Conservation (phyloP, 192 early-diverging fungal genomes). For the Coemansia sp. region DNA sequence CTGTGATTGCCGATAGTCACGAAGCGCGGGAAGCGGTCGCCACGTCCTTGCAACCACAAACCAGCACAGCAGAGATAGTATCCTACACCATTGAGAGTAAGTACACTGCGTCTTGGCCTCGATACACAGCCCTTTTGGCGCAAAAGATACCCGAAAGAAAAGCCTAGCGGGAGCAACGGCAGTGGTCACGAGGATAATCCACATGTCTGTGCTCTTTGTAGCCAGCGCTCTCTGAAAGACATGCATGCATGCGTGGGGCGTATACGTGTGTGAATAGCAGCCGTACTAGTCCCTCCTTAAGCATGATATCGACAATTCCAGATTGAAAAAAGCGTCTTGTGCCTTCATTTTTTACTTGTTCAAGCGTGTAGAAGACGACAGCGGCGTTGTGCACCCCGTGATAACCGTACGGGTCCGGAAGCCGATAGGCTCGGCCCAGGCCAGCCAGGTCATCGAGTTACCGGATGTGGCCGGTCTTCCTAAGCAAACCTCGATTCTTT, state of each 20-base stretch:
- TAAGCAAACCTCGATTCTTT: slow-evolving; percentile 7
- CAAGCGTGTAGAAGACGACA: slow-evolving; percentile 28
- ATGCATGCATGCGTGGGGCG: no score
- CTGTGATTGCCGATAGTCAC: no score
- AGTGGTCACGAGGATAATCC: no score
- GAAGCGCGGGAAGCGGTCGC: no score
- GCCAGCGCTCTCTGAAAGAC: background rate
- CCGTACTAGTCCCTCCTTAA: no score
- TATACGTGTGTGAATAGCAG: no score
- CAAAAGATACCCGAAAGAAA: no score
- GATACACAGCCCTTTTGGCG: no score
- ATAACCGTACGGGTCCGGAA: slow-evolving; percentile 37
- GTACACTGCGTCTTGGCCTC: background rate
- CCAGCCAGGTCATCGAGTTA: slow-evolving; percentile 15
- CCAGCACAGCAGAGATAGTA: slow-evolving; percentile 16
- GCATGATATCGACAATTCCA: no score
- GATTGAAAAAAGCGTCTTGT: no score
- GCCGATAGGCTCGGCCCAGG: background rate
- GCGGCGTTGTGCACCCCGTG: slow-evolving; percentile 43
- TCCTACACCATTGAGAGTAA: slow-evolving; percentile 48
- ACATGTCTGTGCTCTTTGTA: no score
- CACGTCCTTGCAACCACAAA: background rate
- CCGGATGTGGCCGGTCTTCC: slow-evolving; percentile 13
- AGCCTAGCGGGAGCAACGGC: no score
- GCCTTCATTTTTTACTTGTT: background rate